A percentile compares a stretch with the other conserved stretches of the same genome.
phyloP scores from a whole-genome alignment of 768 basidiomycete genomes.

The Trametes maxima region DNA sequence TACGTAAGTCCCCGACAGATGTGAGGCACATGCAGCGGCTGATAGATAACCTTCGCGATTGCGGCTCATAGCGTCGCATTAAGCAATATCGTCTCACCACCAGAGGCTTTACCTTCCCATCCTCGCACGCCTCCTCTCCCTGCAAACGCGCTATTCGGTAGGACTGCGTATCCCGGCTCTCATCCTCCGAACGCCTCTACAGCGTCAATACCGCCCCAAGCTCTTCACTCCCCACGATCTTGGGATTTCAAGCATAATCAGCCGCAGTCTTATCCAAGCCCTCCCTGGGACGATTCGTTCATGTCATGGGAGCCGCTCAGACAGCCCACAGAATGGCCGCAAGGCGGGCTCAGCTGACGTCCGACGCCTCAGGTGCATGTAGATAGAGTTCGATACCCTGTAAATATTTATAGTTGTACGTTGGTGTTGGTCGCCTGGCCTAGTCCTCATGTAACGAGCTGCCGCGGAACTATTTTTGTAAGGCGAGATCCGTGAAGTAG shows the following conservation, averaged over 20 bases:
- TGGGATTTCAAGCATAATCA: slow-evolving; percentile 26
- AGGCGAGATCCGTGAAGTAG: slow-evolving; percentile 15
- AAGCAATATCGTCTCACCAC: slow-evolving; percentile 37
- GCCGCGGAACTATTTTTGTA: slow-evolving; percentile 15
- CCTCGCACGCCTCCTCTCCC: slow-evolving; percentile 7
- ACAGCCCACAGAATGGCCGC: slow-evolving; percentile 25
- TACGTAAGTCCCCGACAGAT: slow-evolving; percentile 44
- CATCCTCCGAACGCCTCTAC: slow-evolving; percentile 21
- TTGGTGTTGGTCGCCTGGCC: neutral
- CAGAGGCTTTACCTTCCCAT: slow-evolving; percentile 27
- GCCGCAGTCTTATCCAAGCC: slow-evolving; percentile 35
- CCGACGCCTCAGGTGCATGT: neutral
- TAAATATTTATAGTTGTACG: slow-evolving; percentile 18
- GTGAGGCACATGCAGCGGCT: slow-evolving; percentile 5
- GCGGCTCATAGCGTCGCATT: slow-evolving; percentile 42
- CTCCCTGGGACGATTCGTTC: slow-evolving; percentile 55
- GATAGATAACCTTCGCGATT: slow-evolving; percentile 7
- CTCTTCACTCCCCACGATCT: slow-evolving; percentile 16
- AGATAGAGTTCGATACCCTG: slow-evolving; percentile 8
- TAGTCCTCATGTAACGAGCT: neutral
- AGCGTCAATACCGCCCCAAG: slow-evolving; percentile 15
- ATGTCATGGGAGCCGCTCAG: slow-evolving; percentile 63
- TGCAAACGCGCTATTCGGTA: slow-evolving; percentile 5
- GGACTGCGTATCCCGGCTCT: neutral
- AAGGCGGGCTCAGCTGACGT: neutral